Percentiles rank a stretch among this genome's conserved stretches.
phyloP scores from a whole-genome alignment of 768 basidiomycete genomes.

The Cyathus striatus region DNA sequence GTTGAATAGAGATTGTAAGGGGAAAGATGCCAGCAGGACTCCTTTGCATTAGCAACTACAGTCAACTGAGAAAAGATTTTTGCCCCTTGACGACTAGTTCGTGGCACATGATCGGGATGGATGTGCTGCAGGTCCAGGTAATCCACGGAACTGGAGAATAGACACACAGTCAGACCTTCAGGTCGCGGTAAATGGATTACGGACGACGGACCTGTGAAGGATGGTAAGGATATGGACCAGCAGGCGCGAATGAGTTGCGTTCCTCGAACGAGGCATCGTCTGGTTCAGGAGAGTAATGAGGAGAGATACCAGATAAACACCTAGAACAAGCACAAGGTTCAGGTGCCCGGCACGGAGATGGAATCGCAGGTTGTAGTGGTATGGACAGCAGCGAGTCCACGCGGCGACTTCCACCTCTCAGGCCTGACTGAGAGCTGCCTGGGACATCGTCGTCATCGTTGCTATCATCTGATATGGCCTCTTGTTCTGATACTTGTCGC shows the following conservation, averaged over 20 bases:
- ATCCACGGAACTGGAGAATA: not conserved
- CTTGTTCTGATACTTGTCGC: constrained; percentile 15
- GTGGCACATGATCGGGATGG: not conserved
- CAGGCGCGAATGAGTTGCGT: constrained; percentile 22
- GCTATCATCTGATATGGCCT: constrained; percentile 10
- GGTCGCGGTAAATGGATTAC: not conserved
- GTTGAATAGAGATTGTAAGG: too few relatives aligned
- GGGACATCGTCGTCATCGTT: constrained; percentile 4
- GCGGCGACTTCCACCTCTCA: not conserved
- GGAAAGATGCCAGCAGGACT: too few relatives aligned
- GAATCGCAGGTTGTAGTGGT: constrained; percentile 19
- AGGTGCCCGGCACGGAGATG: constrained; percentile 8
- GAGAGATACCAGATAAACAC: constrained; percentile 2
- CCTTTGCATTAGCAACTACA: too few relatives aligned
- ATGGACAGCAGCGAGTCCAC: constrained; percentile 13
- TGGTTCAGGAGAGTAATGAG: constrained; percentile 3
- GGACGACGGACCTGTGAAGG: constrained; percentile 19
- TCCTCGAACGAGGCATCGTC: constrained; percentile 20
- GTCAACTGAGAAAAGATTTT: too few relatives aligned
- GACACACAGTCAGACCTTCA: not conserved
- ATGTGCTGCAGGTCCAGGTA: not conserved
- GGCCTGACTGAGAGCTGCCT: not conserved
- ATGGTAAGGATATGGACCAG: constrained; percentile 23
- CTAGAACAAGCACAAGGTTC: constrained; percentile 1
- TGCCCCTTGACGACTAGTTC: too few relatives aligned